Evolutionary conservation across 164 flowering plant genomes (phyloP).

Genomic region (Houttuynia cordata): DNA sequence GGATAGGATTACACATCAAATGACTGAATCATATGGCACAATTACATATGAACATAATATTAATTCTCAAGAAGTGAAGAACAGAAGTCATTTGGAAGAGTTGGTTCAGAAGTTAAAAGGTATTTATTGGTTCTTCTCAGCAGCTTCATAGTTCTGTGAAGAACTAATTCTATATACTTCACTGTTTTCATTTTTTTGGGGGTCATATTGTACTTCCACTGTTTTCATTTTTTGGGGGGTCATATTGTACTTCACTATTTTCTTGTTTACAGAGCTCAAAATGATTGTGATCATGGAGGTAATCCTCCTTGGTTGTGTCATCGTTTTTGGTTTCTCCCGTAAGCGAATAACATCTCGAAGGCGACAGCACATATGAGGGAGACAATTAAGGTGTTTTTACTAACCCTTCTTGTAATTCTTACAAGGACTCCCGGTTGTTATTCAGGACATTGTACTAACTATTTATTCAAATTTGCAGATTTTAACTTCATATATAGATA

Average conservation of each 20-base stretch:
- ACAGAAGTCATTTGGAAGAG: slow-evolving; percentile 27
- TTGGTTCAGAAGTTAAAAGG: slow-evolving; percentile 43
- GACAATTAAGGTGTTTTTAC: neutral
- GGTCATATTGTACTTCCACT: no score
- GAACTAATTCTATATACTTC: slow-evolving; percentile 3
- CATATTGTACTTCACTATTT: no score
- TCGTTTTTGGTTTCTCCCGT: slow-evolving; percentile 21
- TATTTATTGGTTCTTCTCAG: slow-evolving; percentile 11
- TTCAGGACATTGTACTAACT: neutral
- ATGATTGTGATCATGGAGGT: slow-evolving; percentile 39
- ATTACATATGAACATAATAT: slow-evolving; percentile 1
- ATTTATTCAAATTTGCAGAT: no score
- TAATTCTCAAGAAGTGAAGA: slow-evolving; percentile 9
- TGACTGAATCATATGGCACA: slow-evolving; percentile 15
- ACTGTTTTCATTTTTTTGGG: slow-evolving; percentile 7
- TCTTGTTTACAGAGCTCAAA: slow-evolving; percentile 68
- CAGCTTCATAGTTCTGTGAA: neutral
- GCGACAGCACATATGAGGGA: slow-evolving; percentile 23
- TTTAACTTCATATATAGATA: no score
- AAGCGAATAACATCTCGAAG: slow-evolving; percentile 35
- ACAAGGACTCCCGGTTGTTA: neutral
- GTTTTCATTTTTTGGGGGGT: no score
- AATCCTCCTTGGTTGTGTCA: slow-evolving; percentile 20
- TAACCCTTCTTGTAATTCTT: neutral
- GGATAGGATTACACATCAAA: slow-evolving; percentile 44